Evolutionary conservation across 176 grass and related monocot species (phyloP).

Genomic region (Rhynchospora tenuis): DNA sequence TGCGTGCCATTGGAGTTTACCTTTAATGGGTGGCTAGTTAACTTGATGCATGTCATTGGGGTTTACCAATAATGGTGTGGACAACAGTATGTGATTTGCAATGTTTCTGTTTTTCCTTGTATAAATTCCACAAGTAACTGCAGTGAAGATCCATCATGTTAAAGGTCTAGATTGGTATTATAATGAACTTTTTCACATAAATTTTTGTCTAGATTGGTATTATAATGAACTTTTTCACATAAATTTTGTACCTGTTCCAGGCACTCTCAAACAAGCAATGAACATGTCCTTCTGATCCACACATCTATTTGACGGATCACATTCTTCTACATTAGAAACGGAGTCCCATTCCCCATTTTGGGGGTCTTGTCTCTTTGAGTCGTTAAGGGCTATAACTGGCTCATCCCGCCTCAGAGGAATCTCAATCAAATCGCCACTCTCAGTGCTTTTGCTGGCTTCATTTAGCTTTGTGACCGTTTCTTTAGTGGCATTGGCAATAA

Average conservation of each 20-base stretch:
- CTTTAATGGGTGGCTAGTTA: background rate
- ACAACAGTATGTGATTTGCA: background rate
- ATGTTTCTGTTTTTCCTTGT: background rate
- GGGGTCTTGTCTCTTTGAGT: background rate
- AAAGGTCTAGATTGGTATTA: background rate
- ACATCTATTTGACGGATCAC: conserved; percentile 72
- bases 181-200: background rate
- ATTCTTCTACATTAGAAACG: conserved; percentile 42
- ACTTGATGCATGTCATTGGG: no score
- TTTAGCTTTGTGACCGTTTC: conserved; percentile 1
- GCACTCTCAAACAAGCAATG: conserved; percentile 78
- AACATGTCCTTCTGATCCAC: conserved; percentile 57
- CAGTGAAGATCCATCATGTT: background rate
- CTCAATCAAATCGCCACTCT: conserved; percentile 30
- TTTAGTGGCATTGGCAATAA: conserved; percentile 13
- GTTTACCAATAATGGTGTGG: background rate
- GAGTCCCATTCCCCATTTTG: conserved; percentile 13
- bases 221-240: background rate
- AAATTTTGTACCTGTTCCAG: conserved; percentile 60
- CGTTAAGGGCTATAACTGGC: background rate
- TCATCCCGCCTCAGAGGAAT: conserved; percentile 21
- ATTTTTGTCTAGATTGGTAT: background rate
- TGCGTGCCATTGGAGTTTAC: background rate
- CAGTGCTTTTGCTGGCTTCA: conserved; percentile 20
- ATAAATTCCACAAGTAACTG: background rate